These are phyloP conservation scores for Coniella lustricola DNA, from an alignment of 2,329 filamentous ascomycete species.

Conservation along the genomic window DNA sequence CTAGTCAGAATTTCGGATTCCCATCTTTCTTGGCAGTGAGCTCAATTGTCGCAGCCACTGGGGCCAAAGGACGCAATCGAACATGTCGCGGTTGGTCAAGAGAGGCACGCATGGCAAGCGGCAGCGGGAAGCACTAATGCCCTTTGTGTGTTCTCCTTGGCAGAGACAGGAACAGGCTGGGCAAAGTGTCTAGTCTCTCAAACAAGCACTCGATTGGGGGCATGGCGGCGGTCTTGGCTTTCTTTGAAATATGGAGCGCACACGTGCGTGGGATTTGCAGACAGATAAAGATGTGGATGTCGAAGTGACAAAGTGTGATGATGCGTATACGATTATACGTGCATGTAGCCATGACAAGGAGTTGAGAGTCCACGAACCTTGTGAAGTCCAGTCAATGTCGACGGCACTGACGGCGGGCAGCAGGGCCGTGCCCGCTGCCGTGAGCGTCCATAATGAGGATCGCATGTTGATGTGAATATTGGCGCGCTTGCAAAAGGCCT, in stretches of 20 bases:
- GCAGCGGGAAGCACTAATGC: too few relatives aligned
- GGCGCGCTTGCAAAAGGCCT: not conserved
- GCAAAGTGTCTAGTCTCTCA: not conserved
- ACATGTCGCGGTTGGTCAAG: too few relatives aligned
- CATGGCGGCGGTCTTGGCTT: not conserved
- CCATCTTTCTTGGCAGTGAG: not conserved
- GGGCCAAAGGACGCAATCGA: too few relatives aligned
- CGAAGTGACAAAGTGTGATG: not conserved
- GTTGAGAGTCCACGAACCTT: constrained; percentile 5
- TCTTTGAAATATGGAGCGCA: not conserved
- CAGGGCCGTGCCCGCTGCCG: not conserved
- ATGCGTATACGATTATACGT: not conserved
- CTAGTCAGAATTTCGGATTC: not conserved
- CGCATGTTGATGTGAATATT: constrained; percentile 6
- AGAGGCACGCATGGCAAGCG: too few relatives aligned
- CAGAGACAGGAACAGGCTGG: too few relatives aligned
- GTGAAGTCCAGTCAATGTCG: constrained; percentile 13
- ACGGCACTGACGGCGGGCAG: constrained; percentile 7
- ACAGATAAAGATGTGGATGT: not conserved
- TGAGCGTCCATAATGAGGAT: constrained; percentile 11
- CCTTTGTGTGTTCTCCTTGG: too few relatives aligned
- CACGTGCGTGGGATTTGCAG: too few relatives aligned
- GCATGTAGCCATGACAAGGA: not conserved
- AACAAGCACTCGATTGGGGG: too few relatives aligned
- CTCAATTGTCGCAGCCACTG: not conserved